These are phyloP conservation scores for Phaeosphaeria sp. DNA, from an alignment of 2,329 filamentous ascomycete species.

Conservation along the genomic window DNA sequence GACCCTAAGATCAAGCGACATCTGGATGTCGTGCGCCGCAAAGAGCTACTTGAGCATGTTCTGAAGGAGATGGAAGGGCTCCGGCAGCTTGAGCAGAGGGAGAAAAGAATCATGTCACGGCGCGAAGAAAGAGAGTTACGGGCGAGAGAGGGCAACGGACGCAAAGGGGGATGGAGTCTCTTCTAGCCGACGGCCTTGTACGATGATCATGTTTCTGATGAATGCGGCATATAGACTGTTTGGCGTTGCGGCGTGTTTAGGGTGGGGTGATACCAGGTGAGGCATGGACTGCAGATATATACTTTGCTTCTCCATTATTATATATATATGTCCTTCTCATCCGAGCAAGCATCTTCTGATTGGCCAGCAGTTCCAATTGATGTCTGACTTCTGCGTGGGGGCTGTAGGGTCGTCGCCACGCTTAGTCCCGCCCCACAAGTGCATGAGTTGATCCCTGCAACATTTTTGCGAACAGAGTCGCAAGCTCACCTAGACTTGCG, in stretches of 20 bases:
- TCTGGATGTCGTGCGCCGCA: constrained; percentile 88
- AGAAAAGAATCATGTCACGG: constrained; percentile 57
- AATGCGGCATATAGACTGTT: constrained; percentile 9
- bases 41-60: constrained; percentile 91
- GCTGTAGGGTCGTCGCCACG: background rate
- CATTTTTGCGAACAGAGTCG: background rate
- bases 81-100: constrained; percentile 79
- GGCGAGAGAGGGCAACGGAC: constrained; percentile 26
- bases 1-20: constrained; percentile 89
- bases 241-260: constrained; percentile 23
- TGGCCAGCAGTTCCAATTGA: background rate
- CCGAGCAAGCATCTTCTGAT: background rate
- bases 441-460: constrained; percentile 6
- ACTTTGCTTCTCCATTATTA: constrained; percentile 4
- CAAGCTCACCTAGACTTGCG: background rate
- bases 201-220: constrained; percentile 5
- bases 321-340: background rate
- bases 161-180: constrained; percentile 41
- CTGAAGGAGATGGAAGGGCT: constrained; percentile 95
- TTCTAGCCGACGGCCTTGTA: constrained; percentile 23
- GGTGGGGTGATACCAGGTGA: constrained; percentile 16
- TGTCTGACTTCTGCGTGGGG: background rate
- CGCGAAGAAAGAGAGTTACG: constrained; percentile 28
- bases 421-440: background rate
- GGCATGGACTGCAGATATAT: background rate